Percentiles rank a stretch among this genome's conserved stretches.
Conservation (phyloP, 495 filamentous ascomycete species). For the Hypomontagnella submonticulosa region DNA sequence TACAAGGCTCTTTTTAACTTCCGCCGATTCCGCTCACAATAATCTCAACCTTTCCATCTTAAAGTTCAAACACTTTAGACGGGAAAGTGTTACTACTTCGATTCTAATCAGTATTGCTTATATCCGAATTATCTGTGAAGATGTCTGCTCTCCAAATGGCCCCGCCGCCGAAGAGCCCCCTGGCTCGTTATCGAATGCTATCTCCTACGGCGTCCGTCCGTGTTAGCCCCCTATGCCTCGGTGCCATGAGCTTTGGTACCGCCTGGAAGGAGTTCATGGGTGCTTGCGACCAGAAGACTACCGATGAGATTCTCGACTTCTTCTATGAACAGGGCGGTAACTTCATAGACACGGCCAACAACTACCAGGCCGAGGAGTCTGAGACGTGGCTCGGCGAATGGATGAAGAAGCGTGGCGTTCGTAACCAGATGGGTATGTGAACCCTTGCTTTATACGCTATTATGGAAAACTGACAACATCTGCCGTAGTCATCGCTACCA, state of each 20-base stretch:
- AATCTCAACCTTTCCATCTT: too few species aligned
- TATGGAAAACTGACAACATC: conserved; percentile 5
- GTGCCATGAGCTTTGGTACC: conserved; percentile 71
- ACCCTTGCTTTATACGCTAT: background rate
- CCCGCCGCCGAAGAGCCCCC: conserved; percentile 57
- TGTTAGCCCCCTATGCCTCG: conserved; percentile 70
- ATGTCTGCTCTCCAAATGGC: conserved; percentile 37
- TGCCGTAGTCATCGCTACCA: conserved; percentile 72
- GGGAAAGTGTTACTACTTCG: too few species aligned
- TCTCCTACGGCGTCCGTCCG: conserved; percentile 67
- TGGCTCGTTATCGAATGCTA: conserved; percentile 69
- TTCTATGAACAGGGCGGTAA: conserved; percentile 75
- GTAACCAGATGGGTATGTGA: conserved; percentile 53
- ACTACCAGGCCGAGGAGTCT: conserved; percentile 75
- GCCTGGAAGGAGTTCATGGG: conserved; percentile 67
- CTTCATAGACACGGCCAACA: conserved; percentile 80
- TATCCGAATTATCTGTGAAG: background rate
- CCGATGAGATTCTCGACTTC: conserved; percentile 73
- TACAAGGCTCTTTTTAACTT: background rate
- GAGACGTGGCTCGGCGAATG: conserved; percentile 82
- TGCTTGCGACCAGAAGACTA: conserved; percentile 67
- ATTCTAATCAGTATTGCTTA: background rate
- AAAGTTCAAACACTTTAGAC: too few species aligned
- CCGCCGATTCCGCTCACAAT: background rate
- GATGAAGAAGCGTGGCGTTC: conserved; percentile 63